These are phyloP conservation scores for Backusella westeae DNA, from an alignment of 192 early-diverging fungal genomes.

Conservation along the genomic window DNA sequence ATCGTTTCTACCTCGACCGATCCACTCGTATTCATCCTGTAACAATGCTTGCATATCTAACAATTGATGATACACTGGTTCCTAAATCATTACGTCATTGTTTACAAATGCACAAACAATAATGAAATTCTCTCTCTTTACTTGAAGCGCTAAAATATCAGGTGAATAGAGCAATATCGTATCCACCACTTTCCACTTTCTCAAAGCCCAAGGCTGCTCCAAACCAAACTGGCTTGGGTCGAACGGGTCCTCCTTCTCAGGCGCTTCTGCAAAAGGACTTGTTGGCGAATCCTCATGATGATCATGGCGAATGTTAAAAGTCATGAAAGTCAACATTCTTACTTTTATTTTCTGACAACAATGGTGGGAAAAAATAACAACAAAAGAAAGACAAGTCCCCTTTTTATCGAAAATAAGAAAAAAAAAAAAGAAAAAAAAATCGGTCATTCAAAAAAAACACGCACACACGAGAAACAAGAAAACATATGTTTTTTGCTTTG, in stretches of 20 bases:
- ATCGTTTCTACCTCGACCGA: constrained; percentile 34
- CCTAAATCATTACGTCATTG: constrained; percentile 16
- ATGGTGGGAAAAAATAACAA: not conserved
- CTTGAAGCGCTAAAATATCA: constrained; percentile 38
- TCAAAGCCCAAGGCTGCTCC: constrained; percentile 36
- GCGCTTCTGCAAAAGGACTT: constrained; percentile 13
- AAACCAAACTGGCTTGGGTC: not conserved
- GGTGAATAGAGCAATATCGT: constrained; percentile 31
- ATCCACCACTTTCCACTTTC: constrained; percentile 36
- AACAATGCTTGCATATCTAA: constrained; percentile 27
- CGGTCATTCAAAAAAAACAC: not conserved
- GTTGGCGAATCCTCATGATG: not conserved
- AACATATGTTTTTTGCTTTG: not conserved
- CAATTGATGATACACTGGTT: constrained; percentile 35
- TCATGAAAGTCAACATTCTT: constrained; percentile 20
- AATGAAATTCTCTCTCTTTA: not conserved
- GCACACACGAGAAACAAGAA: not conserved
- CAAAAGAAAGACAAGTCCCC: not conserved
- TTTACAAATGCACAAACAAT: not conserved
- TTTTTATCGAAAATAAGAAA: not conserved
- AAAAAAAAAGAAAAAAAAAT: not conserved
- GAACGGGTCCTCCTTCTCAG: not conserved
- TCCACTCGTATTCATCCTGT: constrained; percentile 31
- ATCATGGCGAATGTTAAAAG: constrained; percentile 34
- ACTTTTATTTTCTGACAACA: not conserved